A percentile compares a stretch with the other conserved stretches of the same genome.
Evolutionary conservation across 495 filamentous ascomycete species (phyloP).

Genomic region (Talaromyces proteolyticus): DNA sequence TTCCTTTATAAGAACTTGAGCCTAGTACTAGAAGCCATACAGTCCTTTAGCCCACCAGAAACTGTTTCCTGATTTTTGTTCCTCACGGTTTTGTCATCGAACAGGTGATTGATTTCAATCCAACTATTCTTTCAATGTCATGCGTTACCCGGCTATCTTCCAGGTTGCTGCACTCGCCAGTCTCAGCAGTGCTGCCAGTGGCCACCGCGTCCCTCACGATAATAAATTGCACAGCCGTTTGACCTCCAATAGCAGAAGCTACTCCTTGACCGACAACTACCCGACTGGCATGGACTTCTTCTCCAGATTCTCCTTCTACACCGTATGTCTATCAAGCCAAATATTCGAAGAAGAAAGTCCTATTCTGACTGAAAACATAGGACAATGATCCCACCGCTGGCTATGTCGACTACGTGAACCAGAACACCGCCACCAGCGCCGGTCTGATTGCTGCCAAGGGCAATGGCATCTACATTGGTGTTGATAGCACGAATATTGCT

Average conservation of each 20-base stretch:
- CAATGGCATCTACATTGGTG: constrained; percentile 36
- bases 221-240: background rate
- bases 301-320: constrained; percentile 47
- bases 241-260: constrained; percentile 13
- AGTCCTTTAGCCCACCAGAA: too few species aligned
- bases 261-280: constrained; percentile 44
- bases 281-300: constrained; percentile 35
- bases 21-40: too few species aligned
- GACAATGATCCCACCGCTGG: constrained; percentile 34
- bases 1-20: too few species aligned
- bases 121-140: too few species aligned
- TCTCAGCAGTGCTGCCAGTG: constrained; percentile 28
- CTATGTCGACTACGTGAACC: constrained; percentile 22
- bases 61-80: too few species aligned
- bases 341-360: too few species aligned
- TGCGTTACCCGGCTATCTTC: constrained; percentile 39
- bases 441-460: constrained; percentile 14
- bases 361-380: too few species aligned
- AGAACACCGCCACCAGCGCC: background rate
- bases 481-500: constrained; percentile 33
- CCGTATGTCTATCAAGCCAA: constrained; percentile 29
- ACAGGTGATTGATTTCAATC: too few species aligned
- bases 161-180: constrained; percentile 31
- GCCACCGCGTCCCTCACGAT: background rate
- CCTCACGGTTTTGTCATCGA: too few species aligned